Percentiles rank a stretch among this genome's conserved stretches.
Conservation (phyloP, 163 green algal genomes). For the Prototheca wickerhamii region DNA sequence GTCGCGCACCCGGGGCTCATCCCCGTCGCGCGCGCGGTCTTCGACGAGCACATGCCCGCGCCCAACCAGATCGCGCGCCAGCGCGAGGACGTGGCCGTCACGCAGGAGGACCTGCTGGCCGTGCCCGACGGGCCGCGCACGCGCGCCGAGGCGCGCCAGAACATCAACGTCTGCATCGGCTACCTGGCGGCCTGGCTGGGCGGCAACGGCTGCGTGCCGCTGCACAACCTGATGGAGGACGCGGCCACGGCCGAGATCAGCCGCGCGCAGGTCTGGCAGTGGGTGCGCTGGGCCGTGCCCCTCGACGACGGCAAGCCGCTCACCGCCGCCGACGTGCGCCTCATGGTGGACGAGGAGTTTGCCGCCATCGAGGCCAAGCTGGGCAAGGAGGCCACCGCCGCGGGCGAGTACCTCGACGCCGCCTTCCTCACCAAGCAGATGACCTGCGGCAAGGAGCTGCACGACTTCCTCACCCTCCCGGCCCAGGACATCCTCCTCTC, state of each 20-base stretch:
- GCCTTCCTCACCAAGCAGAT: constrained; percentile 32
- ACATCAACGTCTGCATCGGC: constrained; percentile 67
- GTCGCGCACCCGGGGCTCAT: constrained; percentile 80
- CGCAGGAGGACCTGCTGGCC: constrained; percentile 48
- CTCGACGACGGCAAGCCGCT: constrained; percentile 40
- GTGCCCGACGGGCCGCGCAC: constrained; percentile 40
- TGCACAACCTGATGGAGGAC: constrained; percentile 93
- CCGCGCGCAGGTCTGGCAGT: constrained; percentile 75
- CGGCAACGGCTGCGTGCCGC: constrained; percentile 76
- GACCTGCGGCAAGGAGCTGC: constrained; percentile 25
- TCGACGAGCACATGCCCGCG: constrained; percentile 67
- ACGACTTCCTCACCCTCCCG: constrained; percentile 49
- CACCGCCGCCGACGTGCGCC: constrained; percentile 44
- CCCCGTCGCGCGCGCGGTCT: constrained; percentile 44
- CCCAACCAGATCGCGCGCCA: constrained; percentile 60
- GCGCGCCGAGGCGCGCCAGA: constrained; percentile 58
- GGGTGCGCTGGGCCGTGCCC: constrained; percentile 57
- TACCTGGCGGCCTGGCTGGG: constrained; percentile 86
- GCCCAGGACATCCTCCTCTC: constrained; percentile 36
- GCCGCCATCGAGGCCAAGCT: constrained; percentile 30
- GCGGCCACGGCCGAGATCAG: constrained; percentile 84
- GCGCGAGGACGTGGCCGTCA: constrained; percentile 60
- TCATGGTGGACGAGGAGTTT: constrained; percentile 68
- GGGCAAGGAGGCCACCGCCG: constrained; percentile 35
- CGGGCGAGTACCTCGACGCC: constrained; percentile 28